These are phyloP conservation scores for Pelargonium fulgidum DNA, from an alignment of 441 rosid species.

Conservation along the genomic window DNA sequence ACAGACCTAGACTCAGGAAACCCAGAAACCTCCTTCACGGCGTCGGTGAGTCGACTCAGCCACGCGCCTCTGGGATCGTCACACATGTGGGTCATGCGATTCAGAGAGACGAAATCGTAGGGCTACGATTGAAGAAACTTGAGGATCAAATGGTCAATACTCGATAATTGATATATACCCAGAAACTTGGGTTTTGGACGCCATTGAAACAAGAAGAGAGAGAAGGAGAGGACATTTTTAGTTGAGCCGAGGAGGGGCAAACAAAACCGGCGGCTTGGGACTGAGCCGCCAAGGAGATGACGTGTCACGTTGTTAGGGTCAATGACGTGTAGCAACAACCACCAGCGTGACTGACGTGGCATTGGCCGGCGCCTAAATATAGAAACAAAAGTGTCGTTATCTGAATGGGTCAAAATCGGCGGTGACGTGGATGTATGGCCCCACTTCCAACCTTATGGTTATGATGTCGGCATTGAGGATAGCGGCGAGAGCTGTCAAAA, in stretches of 20 bases:
- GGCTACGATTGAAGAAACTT: neutral
- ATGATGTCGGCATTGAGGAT: too few species aligned
- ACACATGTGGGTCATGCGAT: neutral
- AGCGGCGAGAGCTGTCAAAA: too few species aligned
- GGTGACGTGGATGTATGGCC: too few species aligned
- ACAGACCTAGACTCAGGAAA: constrained; percentile 49
- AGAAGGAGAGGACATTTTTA: neutral
- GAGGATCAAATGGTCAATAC: neutral
- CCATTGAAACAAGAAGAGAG: neutral
- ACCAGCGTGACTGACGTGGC: neutral
- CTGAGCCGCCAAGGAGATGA: neutral
- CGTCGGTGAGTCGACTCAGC: constrained; percentile 41
- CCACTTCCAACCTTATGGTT: too few species aligned
- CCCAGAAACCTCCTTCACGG: constrained; percentile 52
- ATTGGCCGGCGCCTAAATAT: neutral
- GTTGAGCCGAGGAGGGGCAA: neutral
- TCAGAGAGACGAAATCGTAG: neutral
- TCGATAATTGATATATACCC: neutral
- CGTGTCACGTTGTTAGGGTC: neutral
- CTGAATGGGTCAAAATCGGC: neutral
- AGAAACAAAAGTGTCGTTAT: neutral
- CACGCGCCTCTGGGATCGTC: constrained; percentile 33
- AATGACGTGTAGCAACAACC: neutral
- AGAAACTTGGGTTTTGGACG: neutral
- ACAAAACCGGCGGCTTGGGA: neutral